These are phyloP conservation scores for Clathrospora elynae DNA, from an alignment of 2,329 filamentous ascomycete genomes.

Conservation along the genomic window DNA sequence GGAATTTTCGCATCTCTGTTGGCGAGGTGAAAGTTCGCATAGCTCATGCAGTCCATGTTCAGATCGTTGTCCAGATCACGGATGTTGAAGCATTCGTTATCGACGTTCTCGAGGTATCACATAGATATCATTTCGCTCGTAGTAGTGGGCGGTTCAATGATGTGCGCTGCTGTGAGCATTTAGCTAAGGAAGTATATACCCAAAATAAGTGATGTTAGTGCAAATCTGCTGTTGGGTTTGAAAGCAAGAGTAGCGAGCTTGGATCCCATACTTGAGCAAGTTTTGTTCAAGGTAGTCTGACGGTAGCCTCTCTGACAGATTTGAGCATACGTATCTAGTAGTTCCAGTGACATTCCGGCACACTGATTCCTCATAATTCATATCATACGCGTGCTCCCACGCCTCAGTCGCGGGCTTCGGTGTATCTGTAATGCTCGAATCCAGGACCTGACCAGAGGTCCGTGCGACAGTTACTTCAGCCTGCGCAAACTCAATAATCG, in stretches of 20 bases:
- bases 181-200: no score
- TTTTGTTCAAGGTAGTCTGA: no score
- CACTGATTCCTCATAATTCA: no score
- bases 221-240: no score
- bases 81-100: constrained; percentile 32
- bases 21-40: constrained; percentile 18
- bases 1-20: constrained; percentile 26
- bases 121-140: no score
- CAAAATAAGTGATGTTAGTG: no score
- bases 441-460: constrained; percentile 8
- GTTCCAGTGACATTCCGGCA: neutral
- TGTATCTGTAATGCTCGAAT: constrained; percentile 9
- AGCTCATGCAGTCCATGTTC: constrained; percentile 23
- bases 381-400: neutral
- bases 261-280: no score
- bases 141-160: neutral
- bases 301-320: neutral
- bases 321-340: neutral
- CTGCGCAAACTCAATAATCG: constrained; percentile 15
- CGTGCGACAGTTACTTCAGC: constrained; percentile 16
- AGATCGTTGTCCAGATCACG: constrained; percentile 25
- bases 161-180: neutral
- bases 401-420: constrained; percentile 4
- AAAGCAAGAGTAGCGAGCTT: no score
- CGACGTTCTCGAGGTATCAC: constrained; percentile 8